Base-by-base conservation (phyloP, 108 stramenopile species). In the Stephanodiscus triporus region DNA sequence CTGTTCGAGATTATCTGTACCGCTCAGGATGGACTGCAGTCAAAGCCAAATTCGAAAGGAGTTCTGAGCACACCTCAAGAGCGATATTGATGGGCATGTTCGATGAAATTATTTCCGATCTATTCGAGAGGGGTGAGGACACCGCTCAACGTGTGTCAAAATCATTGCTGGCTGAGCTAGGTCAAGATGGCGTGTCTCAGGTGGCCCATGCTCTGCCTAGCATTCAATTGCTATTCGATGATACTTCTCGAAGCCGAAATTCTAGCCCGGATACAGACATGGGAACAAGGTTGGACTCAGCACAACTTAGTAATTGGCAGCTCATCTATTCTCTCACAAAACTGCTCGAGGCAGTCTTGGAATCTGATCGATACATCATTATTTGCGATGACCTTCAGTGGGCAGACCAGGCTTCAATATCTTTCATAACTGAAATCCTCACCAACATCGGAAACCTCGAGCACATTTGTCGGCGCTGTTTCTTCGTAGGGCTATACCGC, bases 401-500 rank as follows among this genome's bases (percentile, higher is more conserved):
- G 65, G 34, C 13, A 9, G 68, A 69, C 55, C 40, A 37, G 42
- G 26, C 54, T 7, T 38, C 34, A 38, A 22, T 69, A 7, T 22
- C 37, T 57, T 54, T 69, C 24, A 37, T 69, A 34, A 55, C 36
- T 20, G 68, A 69, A 23, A 23, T 69, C 9, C 27, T 69, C 20
- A 43, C 20, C 6, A 56, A 53, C 37, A 32, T 69, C 23, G 55
- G 55, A 9, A 19, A 20, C 9, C 36, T 55, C 23, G 55, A 37
- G 11, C 47, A 66, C 47, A 30, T 30, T 14, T 58, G 29, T 29
- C 20, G 26, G 10, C 54, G 51, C 17, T 56, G 54, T 32, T 34
- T 75, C 11, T 75, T 75, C 26, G 66, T 68, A 17, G 73, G 73
- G 10, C 23, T 32, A 2, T 75, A 68, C 34, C 67, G 73, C 30